Base-by-base conservation (phyloP, 2,329 filamentous ascomycete genomes). In the Leptographium wingfieldii region DNA sequence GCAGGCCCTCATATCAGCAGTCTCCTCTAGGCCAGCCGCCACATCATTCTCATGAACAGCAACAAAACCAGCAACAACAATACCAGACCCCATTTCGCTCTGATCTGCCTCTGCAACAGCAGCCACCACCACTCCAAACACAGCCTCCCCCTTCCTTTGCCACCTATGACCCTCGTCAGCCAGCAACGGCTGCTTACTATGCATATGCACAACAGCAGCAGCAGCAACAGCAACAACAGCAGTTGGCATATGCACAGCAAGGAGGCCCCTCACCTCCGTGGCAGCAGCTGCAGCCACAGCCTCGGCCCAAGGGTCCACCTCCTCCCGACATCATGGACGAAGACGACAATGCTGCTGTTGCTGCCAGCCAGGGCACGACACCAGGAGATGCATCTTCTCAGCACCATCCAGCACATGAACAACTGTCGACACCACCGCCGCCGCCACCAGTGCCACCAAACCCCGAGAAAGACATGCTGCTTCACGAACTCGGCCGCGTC, bases 381-480 rank as follows among this genome's bases (percentile, higher is more conserved):
- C 57, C 25, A 3, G 54, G 54, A 11, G 19, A 27, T n/a, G 54
- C 2, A n/a, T 14, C 48, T 14, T 29, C 57, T 54, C 19, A 11
- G 33, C 43, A 12, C 5, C 19, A 46, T 6, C 43, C 16, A 10
- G 5, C 16, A n/a, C 43, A 46, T 5, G 19, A 46, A 12, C 43
- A 46, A 33, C 9, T 19, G 22, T 38, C 31, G 31, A 7, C 51
- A 16, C 6, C 59, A 19, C 79, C 27, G 69, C 84, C 9, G 79
- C 86, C 6, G 83, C 92, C 94, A 0, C 92, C 92, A 0, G 90
- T 96, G 38, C 92, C 94, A 0, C 92, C 91, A 0, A 99, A 99
- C 68, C 94, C 94, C 0, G 90, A 97, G 73, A 96, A 96, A 70
- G 91, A 97, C 71, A 86, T 88, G 25, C 81, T 97, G 19, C 79